These are phyloP conservation scores for Aspergillus candidus DNA, from an alignment of 2,329 filamentous ascomycete genomes.

Conservation along the genomic window DNA sequence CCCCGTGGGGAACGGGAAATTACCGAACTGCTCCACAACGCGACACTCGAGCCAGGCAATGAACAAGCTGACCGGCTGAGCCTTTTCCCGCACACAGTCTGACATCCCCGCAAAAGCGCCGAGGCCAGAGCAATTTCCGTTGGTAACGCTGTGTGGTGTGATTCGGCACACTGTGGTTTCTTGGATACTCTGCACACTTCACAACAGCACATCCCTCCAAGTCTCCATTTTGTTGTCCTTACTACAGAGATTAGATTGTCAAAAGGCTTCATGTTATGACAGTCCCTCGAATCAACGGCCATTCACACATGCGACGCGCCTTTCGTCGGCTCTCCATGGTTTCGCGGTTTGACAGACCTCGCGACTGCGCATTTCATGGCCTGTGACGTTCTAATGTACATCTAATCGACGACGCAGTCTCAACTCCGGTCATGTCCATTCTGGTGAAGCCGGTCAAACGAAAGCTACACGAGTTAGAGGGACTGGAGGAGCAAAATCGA, in stretches of 20 bases:
- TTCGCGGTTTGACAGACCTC: background rate
- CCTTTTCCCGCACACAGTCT: conserved; percentile 9
- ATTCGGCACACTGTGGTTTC: no score
- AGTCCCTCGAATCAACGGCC: no score
- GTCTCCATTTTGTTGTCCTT: background rate
- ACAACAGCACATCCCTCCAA: conserved; percentile 1
- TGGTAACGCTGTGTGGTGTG: no score
- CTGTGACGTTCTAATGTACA: conserved; percentile 9
- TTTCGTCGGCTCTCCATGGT: no score
- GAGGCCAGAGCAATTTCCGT: background rate
- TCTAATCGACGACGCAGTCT: background rate
- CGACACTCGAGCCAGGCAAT: background rate
- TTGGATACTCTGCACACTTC: no score
- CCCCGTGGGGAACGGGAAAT: background rate
- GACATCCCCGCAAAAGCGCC: conserved; percentile 9
- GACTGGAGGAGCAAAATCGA: conserved; percentile 13
- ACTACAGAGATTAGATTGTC: background rate
- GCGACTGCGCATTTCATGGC: conserved; percentile 2
- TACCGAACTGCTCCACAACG: background rate
- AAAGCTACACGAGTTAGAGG: conserved; percentile 24
- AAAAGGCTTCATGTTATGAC: background rate
- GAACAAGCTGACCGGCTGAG: conserved; percentile 8
- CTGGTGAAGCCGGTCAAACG: conserved; percentile 28
- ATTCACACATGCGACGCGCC: no score
- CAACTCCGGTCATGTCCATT: conserved; percentile 24